Percentiles rank a stretch among this genome's conserved stretches.
These are phyloP conservation scores for Peltaster fructicola DNA, from an alignment of 2,329 filamentous ascomycete genomes.

Conservation along the genomic window DNA sequence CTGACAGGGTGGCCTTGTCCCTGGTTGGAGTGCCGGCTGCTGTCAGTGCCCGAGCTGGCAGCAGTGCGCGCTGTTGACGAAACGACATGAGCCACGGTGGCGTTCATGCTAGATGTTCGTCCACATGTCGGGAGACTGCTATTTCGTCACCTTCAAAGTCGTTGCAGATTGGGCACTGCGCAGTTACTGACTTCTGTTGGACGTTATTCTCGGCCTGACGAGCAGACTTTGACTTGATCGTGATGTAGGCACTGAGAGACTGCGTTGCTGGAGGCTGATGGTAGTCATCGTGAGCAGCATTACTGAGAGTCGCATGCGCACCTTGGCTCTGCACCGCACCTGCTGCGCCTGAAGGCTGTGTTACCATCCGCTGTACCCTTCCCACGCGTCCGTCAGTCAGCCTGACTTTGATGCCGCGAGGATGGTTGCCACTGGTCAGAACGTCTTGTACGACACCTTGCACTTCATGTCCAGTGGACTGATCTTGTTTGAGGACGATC, in stretches of 20 bases:
- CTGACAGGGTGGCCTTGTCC: too few species aligned
- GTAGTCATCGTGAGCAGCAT: slow-evolving; percentile 6
- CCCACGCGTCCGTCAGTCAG: slow-evolving; percentile 55
- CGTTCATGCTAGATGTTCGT: slow-evolving; percentile 34
- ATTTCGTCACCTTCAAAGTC: slow-evolving; percentile 49
- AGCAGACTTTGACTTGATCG: slow-evolving; percentile 11
- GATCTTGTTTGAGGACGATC: slow-evolving; percentile 60
- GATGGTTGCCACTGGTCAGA: slow-evolving; percentile 56
- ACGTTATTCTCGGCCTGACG: slow-evolving; percentile 3
- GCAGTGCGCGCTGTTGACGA: too few species aligned
- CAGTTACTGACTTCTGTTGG: slow-evolving; percentile 15
- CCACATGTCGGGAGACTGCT: slow-evolving; percentile 51
- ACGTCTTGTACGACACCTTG: slow-evolving; percentile 48
- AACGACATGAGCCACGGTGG: too few species aligned
- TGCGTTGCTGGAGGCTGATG: slow-evolving; percentile 10
- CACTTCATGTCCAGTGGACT: slow-evolving; percentile 55
- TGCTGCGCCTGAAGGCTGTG: neutral
- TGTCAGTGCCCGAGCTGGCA: too few species aligned
- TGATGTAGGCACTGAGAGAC: slow-evolving; percentile 14
- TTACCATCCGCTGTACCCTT: slow-evolving; percentile 47
- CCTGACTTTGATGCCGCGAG: slow-evolving; percentile 62
- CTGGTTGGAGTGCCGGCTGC: too few species aligned
- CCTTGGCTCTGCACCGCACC: slow-evolving; percentile 3
- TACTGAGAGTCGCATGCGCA: slow-evolving; percentile 2
- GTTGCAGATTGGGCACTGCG: slow-evolving; percentile 46